Base-by-base conservation (phyloP, 108 stramenopile species). In the Cyclotella atomus region DNA sequence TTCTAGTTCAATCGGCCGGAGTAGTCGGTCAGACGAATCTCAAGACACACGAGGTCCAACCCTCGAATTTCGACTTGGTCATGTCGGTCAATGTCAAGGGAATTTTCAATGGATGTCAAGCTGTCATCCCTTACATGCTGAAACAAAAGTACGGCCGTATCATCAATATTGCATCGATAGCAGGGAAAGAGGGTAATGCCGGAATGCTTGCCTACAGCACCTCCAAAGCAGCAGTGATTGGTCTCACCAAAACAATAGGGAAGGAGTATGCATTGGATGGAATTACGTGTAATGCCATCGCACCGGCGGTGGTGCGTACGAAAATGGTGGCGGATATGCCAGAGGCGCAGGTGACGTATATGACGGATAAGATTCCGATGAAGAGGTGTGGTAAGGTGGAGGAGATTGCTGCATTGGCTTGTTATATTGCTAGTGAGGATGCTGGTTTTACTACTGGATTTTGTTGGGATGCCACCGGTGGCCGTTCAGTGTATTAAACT, bases 331-430 rank as follows among this genome's bases (percentile, higher is more conserved):
- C 68, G 28, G 84, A 73, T 41, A 85, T 88, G 87, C 87, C 87
- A 6, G 79, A 57, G 27, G 68, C 66, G 68, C 87, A 88, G 54
- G 87, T 88, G 24, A 88, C 78, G 60, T 88, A 88, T 43, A 88
- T 88, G 87, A 88, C 87, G 9, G 85, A 88, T 38, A 88, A 88
- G 69, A 88, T 88, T 47, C 87, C 87, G 0, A 88, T 88, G 87
- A 84, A 88, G 62, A 64, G 87, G 17, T 85, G 84, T 63, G 87
- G 87, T n/a, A 82, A 38, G 47, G 77, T 88, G 38, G 76, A 85
- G 30, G 87, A 88, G 59, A 69, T 84, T 53, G 86, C 85, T 29
- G 65, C 76, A 6, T 34, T 88, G 73, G 87, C 83, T 14, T 54
- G 70, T 14, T 88, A 82, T 69, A 82, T 82, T 52, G 85, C 81